Evolutionary conservation across 371 early-diverging fungal species (phyloP), one percentile per base, ranked within the genome.

Genomic region (Mortierella sp.): DNA sequence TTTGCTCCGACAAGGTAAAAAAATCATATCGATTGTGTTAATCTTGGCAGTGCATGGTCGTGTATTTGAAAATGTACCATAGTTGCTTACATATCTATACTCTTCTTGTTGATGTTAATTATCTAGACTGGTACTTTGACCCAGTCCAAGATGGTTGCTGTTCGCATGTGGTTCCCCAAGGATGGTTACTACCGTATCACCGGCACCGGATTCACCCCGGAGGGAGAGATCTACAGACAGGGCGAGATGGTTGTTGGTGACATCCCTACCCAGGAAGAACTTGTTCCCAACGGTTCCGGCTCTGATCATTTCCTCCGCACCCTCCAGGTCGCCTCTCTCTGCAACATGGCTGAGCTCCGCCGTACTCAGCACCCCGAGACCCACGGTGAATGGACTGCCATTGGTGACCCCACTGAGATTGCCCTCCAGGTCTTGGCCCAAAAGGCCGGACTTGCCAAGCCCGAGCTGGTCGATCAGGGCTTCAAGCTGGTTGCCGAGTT

Each of bases 1-100:
- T 99, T 69, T 97, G 97, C 86, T 96, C 97, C 2, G 97, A 97
- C 79, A 98, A 99, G 71, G 58, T 58, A 58, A n/a, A n/a, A n/a
- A n/a, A n/a, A n/a, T n/a, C 58, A 6, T 58, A 19, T 53, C 0
- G 19, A 19, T 14, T 29, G 24, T 24, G 10, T 8, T 24, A 50
- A 26, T 58, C 14, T 58, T n/a, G 22, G 14, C 37, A 34, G 16
- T 31, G 47, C 16, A 9, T 7, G 22, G 8, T 50, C 0, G 0
- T 7, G 10, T 50, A n/a, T n/a, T 9, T 9, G 9, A 24, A n/a
- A 7, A 4, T 50, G 9, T n/a, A n/a, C n/a, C n/a, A 10, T 8
- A 50, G 24, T 50, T 24, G 50, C n/a, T n/a, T 14, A 50, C 50
- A n/a, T 9, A 50, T 10, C 22, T 24, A 8, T 50, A n/a, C n/a